phyloP scores from a whole-genome alignment of 441 rosid species.

The Gossypium trilobum region DNA sequence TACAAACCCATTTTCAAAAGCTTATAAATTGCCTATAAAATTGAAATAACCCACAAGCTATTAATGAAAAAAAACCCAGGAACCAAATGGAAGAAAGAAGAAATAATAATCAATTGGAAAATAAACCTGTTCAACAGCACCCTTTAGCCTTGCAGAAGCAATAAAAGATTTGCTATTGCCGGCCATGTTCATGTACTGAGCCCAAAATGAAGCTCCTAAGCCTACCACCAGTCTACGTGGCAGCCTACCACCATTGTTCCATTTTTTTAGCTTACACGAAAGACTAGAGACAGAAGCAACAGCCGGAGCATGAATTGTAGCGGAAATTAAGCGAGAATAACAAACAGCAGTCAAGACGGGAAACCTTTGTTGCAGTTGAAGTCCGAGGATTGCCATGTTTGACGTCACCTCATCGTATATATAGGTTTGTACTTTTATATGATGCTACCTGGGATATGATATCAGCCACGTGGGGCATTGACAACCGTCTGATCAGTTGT shows the following conservation, averaged over 20 bases:
- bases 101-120: background rate
- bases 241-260: constrained; percentile 17
- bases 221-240: constrained; percentile 53
- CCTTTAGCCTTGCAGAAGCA: constrained; percentile 65
- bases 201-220: constrained; percentile 49
- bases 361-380: constrained; percentile 19
- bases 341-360: constrained; percentile 20
- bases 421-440: constrained; percentile 13
- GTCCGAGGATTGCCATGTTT: constrained; percentile 28
- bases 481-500: constrained; percentile 3
- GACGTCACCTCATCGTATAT: constrained; percentile 1
- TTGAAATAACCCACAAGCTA: background rate
- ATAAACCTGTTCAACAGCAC: constrained; percentile 56
- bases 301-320: constrained; percentile 5
- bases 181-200: constrained; percentile 40
- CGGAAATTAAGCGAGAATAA: constrained; percentile 12
- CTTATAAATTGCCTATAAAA: background rate
- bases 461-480: constrained; percentile 10
- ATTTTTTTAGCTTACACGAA: constrained; percentile 19
- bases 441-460: background rate
- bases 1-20: background rate
- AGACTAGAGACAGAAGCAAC: constrained; percentile 17
- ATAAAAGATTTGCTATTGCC: constrained; percentile 41
- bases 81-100: constrained; percentile 2
- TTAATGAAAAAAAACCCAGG: background rate